Conservation (phyloP, 768 basidiomycete species). For the Pisolithus sp. region DNA sequence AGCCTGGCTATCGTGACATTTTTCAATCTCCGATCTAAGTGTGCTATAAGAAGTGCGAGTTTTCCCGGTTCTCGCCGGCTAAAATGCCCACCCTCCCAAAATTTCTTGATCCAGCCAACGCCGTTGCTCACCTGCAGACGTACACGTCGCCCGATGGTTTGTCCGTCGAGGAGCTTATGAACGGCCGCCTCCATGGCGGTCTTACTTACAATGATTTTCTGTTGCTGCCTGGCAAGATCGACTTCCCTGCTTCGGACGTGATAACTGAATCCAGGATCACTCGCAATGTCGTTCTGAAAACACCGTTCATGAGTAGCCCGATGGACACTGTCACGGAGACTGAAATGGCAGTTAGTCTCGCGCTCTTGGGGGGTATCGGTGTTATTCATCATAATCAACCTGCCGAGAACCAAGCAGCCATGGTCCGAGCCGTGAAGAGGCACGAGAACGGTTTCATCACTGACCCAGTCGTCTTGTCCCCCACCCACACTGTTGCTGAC, state of each 20-base stretch:
- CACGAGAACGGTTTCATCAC: conserved; percentile 99
- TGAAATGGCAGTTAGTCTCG: conserved; percentile 89
- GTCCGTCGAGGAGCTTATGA: conserved; percentile 78
- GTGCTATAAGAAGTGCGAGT: not conserved
- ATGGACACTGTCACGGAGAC: conserved; percentile 99
- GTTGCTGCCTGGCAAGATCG: conserved; percentile 89
- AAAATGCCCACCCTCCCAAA: conserved; percentile 29
- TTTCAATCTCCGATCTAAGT: conserved; percentile 15
- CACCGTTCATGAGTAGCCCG: conserved; percentile 94
- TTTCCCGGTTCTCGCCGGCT: conserved; percentile 15
- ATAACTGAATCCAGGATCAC: conserved; percentile 82
- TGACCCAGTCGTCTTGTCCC: conserved; percentile 85
- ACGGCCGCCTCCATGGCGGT: conserved; percentile 79
- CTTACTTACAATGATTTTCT: conserved; percentile 98
- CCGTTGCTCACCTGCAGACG: conserved; percentile 66
- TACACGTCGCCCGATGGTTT: conserved; percentile 80
- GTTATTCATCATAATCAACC: conserved; percentile 97
- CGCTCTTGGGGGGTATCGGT: conserved; percentile 94
- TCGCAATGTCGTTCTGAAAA: conserved; percentile 85
- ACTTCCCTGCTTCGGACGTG: conserved; percentile 81
- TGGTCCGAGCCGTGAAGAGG: conserved; percentile 96
- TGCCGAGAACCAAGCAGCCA: conserved; percentile 80
- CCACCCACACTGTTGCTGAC: conserved; percentile 50
- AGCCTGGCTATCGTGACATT: too few relatives aligned
- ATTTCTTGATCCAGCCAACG: conserved; percentile 63